phyloP scores from a whole-genome alignment of 441 rosid species.

The Daphne laureola region DNA sequence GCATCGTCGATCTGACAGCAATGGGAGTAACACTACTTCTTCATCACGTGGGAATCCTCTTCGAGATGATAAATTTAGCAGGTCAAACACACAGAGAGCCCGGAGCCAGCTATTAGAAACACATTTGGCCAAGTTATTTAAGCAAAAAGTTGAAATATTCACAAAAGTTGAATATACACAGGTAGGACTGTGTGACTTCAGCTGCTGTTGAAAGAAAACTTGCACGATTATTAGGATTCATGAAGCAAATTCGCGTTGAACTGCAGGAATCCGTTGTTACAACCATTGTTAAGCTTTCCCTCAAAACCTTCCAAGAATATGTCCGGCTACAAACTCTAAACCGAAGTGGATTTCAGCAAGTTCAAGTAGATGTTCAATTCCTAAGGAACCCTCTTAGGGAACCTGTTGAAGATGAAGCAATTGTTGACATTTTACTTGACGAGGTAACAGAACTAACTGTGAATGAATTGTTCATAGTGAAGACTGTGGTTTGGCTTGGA shows the following conservation, averaged over 20 bases:
- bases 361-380: slow-evolving; percentile 94
- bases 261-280: slow-evolving; percentile 84
- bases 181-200: slow-evolving; percentile 34
- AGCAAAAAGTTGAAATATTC: slow-evolving; percentile 96
- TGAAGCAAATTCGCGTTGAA: slow-evolving; percentile 14
- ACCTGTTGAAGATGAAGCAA: slow-evolving; percentile 76
- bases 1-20: slow-evolving; percentile 90
- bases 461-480: too few species aligned
- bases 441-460: slow-evolving; percentile 46
- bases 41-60: slow-evolving; percentile 86
- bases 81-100: slow-evolving; percentile 71
- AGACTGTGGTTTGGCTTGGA: too few species aligned
- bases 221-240: slow-evolving; percentile 6
- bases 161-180: slow-evolving; percentile 91
- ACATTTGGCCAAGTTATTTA: slow-evolving; percentile 96
- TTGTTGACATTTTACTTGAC: slow-evolving; percentile 85
- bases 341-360: slow-evolving; percentile 97
- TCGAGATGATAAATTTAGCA: slow-evolving; percentile 64
- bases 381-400: slow-evolving; percentile 71
- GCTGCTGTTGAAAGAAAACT: slow-evolving; percentile 8
- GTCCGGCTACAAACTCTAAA: slow-evolving; percentile 93
- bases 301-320: slow-evolving; percentile 93
- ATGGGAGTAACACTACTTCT: slow-evolving; percentile 57
- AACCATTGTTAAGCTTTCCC: slow-evolving; percentile 65
- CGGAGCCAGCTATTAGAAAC: slow-evolving; percentile 98